Evolutionary conservation across 1,284 basidiomycete species (phyloP).

Genomic region (Ceratobasidium sp.): DNA sequence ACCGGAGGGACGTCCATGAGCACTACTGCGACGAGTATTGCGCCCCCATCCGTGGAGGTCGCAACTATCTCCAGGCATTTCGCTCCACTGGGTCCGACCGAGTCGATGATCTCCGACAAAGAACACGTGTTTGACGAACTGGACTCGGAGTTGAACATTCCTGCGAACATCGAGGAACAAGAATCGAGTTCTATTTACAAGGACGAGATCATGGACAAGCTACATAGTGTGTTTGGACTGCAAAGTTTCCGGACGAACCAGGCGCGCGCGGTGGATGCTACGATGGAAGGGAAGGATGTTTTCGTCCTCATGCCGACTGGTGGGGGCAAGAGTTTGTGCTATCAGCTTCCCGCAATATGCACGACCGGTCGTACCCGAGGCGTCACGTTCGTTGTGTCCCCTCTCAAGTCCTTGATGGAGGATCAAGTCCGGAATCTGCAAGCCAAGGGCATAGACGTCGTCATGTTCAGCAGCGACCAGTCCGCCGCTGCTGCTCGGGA

Average conservation of each 20-base stretch:
- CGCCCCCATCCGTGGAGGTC: neutral
- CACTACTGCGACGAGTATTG: neutral
- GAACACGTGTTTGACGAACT: constrained; percentile 18
- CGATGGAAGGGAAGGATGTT: constrained; percentile 84
- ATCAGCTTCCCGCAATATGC: constrained; percentile 88
- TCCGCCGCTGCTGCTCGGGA: constrained; percentile 61
- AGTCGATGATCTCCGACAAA: constrained; percentile 24
- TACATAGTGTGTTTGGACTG: constrained; percentile 76
- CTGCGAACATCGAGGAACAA: constrained; percentile 18
- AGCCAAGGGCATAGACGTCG: constrained; percentile 74
- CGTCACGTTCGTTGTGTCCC: constrained; percentile 93
- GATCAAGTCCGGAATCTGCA: constrained; percentile 87
- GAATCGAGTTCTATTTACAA: constrained; percentile 34
- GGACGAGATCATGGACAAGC: constrained; percentile 68
- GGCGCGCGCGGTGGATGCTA: constrained; percentile 79
- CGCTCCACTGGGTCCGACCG: constrained; percentile 26
- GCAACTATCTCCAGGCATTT: constrained; percentile 34
- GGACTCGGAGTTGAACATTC: constrained; percentile 32
- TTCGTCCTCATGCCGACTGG: constrained; percentile 98
- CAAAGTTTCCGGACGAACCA: constrained; percentile 84
- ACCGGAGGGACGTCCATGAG: neutral
- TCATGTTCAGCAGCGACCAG: constrained; percentile 75
- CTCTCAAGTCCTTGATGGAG: constrained; percentile 88
- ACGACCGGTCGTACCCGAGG: constrained; percentile 75
- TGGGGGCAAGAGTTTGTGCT: constrained; percentile 66